Base-by-base conservation (phyloP, 495 filamentous ascomycete species). In the Extremus antarcticus region DNA sequence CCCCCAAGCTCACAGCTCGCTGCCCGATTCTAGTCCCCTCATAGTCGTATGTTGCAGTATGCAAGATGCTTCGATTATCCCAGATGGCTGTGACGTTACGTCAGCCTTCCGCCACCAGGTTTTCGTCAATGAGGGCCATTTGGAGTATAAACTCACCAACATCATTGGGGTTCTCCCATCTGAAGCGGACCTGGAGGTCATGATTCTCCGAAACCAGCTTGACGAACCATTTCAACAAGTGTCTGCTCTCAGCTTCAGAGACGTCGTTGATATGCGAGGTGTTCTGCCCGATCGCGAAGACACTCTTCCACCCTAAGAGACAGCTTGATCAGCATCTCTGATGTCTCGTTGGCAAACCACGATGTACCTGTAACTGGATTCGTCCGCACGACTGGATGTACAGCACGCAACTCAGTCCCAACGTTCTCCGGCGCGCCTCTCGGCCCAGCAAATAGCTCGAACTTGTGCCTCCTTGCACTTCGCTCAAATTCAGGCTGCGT, bases 301-400 rank as follows among this genome's bases (percentile, higher is more conserved):
- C 71, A 2, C 70, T 75, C 66, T 87, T 87, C 85, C 86, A 90
- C n/a, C n/a, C n/a, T n/a, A n/a, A n/a, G n/a, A n/a, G n/a, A n/a
- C n/a, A n/a, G n/a, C n/a, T n/a, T n/a, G n/a, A n/a, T n/a, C n/a
- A n/a, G n/a, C n/a, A n/a, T n/a, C n/a, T n/a, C n/a, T n/a, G n/a
- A n/a, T n/a, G n/a, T n/a, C n/a, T n/a, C n/a, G n/a, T n/a, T n/a
- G n/a, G n/a, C n/a, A n/a, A n/a, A n/a, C n/a, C n/a, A n/a, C n/a
- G n/a, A n/a, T n/a, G n/a, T n/a, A 1, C 86, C 86, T 0, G 86
- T 87, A 0, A 89, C 82, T 0, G 87, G 86, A 65, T 91, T 88
- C n/a, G 86, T 90, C 8, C 87, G 82, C 23, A 90, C 71, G 1
- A 39, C 35, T 9, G 35, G 35, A n/a, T 39, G 9, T 39, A 9